Evolutionary conservation across 306 rosid genomes (phyloP).

Genomic region (Malus asiatica): DNA sequence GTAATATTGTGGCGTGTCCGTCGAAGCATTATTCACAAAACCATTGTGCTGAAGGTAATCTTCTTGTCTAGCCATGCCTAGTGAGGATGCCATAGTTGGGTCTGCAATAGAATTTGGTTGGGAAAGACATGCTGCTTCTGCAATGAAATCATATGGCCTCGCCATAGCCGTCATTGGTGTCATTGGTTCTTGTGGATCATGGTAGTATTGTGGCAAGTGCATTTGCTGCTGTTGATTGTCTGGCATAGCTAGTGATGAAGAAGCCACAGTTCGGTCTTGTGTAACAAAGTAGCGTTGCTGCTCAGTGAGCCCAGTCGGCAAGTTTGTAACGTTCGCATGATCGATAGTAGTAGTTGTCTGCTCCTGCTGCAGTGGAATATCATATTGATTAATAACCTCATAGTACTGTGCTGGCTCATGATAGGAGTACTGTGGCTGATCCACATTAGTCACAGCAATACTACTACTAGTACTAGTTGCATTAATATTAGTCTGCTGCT

Average conservation of each 20-base stretch:
- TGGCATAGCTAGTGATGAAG: not conserved
- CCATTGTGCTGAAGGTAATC: not conserved
- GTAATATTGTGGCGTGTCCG: not conserved
- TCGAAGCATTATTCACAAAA: not conserved
- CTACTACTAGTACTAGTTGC: too few relatives aligned
- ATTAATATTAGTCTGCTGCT: too few relatives aligned
- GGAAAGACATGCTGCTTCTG: not conserved
- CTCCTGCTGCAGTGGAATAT: not conserved
- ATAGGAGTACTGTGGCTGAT: not conserved
- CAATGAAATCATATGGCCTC: not conserved
- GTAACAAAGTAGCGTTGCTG: not conserved
- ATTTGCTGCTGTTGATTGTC: too few relatives aligned
- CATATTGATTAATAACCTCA: not conserved
- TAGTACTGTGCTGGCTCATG: not conserved
- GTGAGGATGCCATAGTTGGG: not conserved
- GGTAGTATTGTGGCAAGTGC: not conserved
- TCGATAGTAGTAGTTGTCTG: not conserved
- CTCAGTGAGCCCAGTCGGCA: not conserved
- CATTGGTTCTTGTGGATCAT: not conserved
- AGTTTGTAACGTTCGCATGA: not conserved
- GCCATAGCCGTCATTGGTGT: too few relatives aligned
- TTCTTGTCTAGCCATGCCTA: not conserved
- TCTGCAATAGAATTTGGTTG: not conserved
- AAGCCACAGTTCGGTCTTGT: not conserved
- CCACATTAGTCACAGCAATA: not conserved